Evolutionary conservation across 2,329 filamentous ascomycete species (phyloP).

Genomic region (Cercospora nicotianae): DNA sequence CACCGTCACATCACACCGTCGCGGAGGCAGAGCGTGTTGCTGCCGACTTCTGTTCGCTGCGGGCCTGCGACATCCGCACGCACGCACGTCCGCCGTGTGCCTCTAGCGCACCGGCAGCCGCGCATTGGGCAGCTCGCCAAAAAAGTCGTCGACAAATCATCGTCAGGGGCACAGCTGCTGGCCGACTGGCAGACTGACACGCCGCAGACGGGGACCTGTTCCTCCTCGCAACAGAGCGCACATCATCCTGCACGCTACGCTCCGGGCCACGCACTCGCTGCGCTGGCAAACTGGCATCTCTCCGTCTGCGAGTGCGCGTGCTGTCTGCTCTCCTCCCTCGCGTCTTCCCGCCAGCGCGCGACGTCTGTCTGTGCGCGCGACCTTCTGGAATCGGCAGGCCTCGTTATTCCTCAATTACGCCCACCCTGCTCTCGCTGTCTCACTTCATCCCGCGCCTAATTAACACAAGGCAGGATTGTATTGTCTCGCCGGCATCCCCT

Average conservation of each 20-base stretch:
- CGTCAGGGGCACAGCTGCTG: not conserved
- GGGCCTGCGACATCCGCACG: not conserved
- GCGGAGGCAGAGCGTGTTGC: not conserved
- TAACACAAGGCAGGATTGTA: constrained; percentile 24
- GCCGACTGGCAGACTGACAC: not conserved
- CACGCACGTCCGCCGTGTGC: not conserved
- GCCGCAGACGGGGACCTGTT: not conserved
- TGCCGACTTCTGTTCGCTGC: not conserved
- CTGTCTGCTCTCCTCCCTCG: not conserved
- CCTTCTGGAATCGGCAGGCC: constrained; percentile 26
- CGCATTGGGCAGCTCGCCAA: constrained; percentile 5
- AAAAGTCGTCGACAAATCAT: constrained; percentile 1
- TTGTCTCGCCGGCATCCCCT: constrained; percentile 24
- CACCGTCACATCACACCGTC: not conserved
- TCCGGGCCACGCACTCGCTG: not conserved
- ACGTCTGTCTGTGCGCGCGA: constrained; percentile 15
- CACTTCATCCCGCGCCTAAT: constrained; percentile 29
- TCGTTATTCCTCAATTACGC: constrained; percentile 24
- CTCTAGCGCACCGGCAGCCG: not conserved
- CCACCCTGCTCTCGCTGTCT: constrained; percentile 24
- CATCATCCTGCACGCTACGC: not conserved
- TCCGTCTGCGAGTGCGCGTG: not conserved
- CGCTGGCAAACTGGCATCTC: constrained; percentile 1
- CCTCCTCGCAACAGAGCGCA: constrained; percentile 1
- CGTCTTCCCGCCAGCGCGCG: not conserved